Evolutionary conservation across 2,329 filamentous ascomycete species (phyloP), one percentile per base, ranked within the genome.

Genomic region (Orbilia ellipsospora): DNA sequence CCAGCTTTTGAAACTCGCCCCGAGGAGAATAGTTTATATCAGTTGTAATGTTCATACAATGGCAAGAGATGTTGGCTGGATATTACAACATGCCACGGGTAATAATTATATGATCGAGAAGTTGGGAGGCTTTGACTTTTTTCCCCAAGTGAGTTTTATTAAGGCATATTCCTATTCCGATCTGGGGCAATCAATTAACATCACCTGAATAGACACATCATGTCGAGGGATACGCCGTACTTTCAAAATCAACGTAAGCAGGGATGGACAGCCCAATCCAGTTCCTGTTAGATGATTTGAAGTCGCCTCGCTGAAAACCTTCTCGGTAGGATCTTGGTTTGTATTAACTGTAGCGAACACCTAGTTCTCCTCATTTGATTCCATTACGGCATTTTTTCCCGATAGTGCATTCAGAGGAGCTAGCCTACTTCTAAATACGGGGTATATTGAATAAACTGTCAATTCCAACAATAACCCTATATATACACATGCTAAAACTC

Each of bases 1-100:
- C 15, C 95, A 99, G 84, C 83, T 99, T 80, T 84, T 97, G 64
- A 83, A 84, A 4, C 97, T 92, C 80, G 91, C 87, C 0, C 94
- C 95, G 0, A 86, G 86, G 77, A 86, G 95, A 73, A 88, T 99
- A 10, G 89, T 97, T 3, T 99, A 99, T 82, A 94, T 99, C 48
- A 96, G 92, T 81, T 99, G 95, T 80, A 99, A 99, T 80, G 95
- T 99, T 78, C 95, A 99, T 81, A 98, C 94, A 7, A 95, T 98
- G 86, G 95, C 95, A 13, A 85, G 95, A 63, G 95, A 99, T 83
- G 90, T 99, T 0, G 95, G 94, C 0, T 88, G 94, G 76, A 83
- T 99, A 80, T 93, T 98, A 0, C 87, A 90, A 42, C 93, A 94
- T 0, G 83, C 88, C 80, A 82, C 82, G 55, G 80, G 82, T 15